Conservation (phyloP, 1,284 basidiomycete species). For the Schizophyllum amplum region DNA sequence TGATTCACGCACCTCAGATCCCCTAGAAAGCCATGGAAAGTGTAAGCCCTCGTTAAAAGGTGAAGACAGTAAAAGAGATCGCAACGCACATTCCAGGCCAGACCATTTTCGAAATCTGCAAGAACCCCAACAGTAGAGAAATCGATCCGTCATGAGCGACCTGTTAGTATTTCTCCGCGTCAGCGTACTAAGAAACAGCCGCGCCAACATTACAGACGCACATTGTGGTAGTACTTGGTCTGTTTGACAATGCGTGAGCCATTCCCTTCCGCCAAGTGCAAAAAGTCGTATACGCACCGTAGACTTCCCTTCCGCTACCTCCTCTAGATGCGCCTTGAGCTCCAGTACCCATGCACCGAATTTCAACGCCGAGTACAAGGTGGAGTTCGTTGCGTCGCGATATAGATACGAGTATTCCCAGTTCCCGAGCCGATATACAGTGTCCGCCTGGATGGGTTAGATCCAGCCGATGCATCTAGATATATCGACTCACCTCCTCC, state of each 20-base stretch:
- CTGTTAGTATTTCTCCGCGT: slow-evolving; percentile 12
- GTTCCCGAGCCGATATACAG: slow-evolving; percentile 36
- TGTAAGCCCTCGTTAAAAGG: background rate
- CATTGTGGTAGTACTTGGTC: slow-evolving; percentile 36
- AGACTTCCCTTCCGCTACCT: slow-evolving; percentile 25
- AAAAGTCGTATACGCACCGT: slow-evolving; percentile 13
- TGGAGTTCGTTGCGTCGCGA: slow-evolving; percentile 32
- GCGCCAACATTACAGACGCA: slow-evolving; percentile 12
- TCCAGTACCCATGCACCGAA: slow-evolving; percentile 38
- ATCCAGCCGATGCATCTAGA: background rate
- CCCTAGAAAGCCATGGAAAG: slow-evolving; percentile 17
- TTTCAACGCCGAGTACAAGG: slow-evolving; percentile 29
- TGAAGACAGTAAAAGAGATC: background rate
- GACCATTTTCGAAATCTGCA: slow-evolving; percentile 38
- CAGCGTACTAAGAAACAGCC: background rate
- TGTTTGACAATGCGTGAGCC: slow-evolving; percentile 11
- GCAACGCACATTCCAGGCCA: slow-evolving; percentile 39
- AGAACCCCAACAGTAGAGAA: slow-evolving; percentile 33
- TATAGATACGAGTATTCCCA: slow-evolving; percentile 41
- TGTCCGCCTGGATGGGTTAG: slow-evolving; percentile 25
- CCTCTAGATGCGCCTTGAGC: slow-evolving; percentile 28
- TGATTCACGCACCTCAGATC: slow-evolving; percentile 25
- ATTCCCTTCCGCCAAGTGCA: too few species aligned
- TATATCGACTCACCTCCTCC: slow-evolving; percentile 28
- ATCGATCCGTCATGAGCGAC: slow-evolving; percentile 41